Evolutionary conservation across 2,329 filamentous ascomycete genomes (phyloP).

Genomic region (Fusarium heterosporum): DNA sequence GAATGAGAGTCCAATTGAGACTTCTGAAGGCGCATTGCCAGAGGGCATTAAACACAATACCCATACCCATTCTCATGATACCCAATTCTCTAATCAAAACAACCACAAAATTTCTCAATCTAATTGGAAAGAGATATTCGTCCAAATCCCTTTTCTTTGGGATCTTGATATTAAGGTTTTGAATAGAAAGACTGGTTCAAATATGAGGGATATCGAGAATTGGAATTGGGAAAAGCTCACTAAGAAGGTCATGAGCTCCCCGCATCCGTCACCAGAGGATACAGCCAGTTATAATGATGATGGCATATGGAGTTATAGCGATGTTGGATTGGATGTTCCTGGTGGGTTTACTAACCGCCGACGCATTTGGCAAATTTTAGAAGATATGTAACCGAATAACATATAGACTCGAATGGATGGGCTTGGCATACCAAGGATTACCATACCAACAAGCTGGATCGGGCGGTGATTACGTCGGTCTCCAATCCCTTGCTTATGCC

Average conservation of each 20-base stretch:
- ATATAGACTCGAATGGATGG: not conserved
- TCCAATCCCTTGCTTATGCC: too few species aligned
- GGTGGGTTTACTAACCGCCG: slow-evolving; percentile 10
- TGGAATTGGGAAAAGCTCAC: slow-evolving; percentile 24
- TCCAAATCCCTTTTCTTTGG: slow-evolving; percentile 20
- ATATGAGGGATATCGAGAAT: not conserved
- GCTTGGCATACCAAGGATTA: too few species aligned
- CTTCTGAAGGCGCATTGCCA: not conserved
- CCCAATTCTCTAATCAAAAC: not conserved
- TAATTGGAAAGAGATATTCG: slow-evolving; percentile 7
- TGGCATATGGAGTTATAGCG: not conserved
- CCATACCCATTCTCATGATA: not conserved
- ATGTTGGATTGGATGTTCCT: not conserved
- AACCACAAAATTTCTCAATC: not conserved
- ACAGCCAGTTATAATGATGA: not conserved
- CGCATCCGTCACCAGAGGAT: not conserved
- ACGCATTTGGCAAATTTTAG: slow-evolving; percentile 26
- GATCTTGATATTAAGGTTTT: not conserved
- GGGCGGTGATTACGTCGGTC: too few species aligned
- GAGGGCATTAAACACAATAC: not conserved
- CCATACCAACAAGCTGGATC: too few species aligned
- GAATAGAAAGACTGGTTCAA: not conserved
- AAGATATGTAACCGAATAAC: slow-evolving; percentile 14
- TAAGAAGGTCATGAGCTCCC: slow-evolving; percentile 3
- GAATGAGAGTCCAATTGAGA: fast-evolving